Conservation (phyloP, 305 asterid species). For the Ruellia speciosa region DNA sequence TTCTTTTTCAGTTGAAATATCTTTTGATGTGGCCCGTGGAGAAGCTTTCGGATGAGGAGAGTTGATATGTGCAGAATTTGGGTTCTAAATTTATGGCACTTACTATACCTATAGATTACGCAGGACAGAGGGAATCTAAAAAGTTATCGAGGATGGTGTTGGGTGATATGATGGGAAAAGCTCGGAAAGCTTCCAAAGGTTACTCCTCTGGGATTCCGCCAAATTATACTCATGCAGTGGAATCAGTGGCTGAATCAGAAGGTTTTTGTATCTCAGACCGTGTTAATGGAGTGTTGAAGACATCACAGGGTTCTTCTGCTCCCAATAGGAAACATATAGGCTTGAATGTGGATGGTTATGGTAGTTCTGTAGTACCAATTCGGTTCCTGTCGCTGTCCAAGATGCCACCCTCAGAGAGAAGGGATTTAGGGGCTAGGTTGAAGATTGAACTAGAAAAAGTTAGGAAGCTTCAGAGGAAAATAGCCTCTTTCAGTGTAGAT, state of each 20-base stretch:
- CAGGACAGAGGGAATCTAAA: constrained; percentile 35
- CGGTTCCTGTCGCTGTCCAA: constrained; percentile 41
- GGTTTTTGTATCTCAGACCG: constrained; percentile 43
- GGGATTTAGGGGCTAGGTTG: constrained; percentile 42
- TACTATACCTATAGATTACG: constrained; percentile 40
- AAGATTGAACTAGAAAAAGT: constrained; percentile 58
- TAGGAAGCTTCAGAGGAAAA: constrained; percentile 46
- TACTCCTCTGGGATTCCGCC: constrained; percentile 50
- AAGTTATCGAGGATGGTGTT: constrained; percentile 24
- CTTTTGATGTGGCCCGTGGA: constrained; percentile 16
- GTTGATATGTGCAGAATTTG: constrained; percentile 32
- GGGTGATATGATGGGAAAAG: constrained; percentile 48
- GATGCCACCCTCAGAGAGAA: constrained; percentile 51
- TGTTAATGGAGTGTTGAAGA: constrained; percentile 30
- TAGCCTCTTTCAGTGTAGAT: constrained; percentile 29
- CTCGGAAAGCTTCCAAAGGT: constrained; percentile 50
- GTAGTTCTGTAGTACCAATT: constrained; percentile 44
- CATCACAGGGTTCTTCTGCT: constrained; percentile 36
- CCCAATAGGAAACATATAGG: constrained; percentile 38
- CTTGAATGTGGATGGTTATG: constrained; percentile 34
- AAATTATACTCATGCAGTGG: constrained; percentile 52
- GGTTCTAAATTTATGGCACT: constrained; percentile 45
- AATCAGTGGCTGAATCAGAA: constrained; percentile 60
- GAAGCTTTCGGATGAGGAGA: constrained; percentile 23
- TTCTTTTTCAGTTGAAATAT: constrained; percentile 15